Evolutionary conservation across 1,284 basidiomycete genomes (phyloP).

Genomic region (Agroathelia rolfsii): DNA sequence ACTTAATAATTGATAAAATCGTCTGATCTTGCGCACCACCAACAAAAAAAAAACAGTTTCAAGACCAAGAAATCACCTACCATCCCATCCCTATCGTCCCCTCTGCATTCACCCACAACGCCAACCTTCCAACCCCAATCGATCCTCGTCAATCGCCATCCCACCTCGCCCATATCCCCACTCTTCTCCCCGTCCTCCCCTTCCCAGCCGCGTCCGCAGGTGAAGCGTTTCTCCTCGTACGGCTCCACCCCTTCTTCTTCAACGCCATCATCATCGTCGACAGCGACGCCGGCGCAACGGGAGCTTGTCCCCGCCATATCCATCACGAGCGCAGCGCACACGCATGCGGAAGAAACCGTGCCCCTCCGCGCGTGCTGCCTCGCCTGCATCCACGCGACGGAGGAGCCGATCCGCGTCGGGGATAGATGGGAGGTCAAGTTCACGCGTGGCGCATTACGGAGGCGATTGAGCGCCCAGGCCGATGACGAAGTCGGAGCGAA

Average conservation of each 20-base stretch:
- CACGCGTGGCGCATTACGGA: conserved; percentile 45
- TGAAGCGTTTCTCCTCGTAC: background rate
- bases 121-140: conserved; percentile 21
- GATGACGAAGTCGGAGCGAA: conserved; percentile 15
- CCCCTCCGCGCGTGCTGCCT: conserved; percentile 52
- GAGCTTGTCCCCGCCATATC: conserved; percentile 10
- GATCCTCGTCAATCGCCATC: conserved; percentile 27
- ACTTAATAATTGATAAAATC: conserved; percentile 1
- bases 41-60: conserved; percentile 22
- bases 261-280: conserved; percentile 2
- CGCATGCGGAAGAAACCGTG: no score
- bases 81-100: conserved; percentile 26
- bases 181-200: conserved; percentile 16
- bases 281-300: conserved; percentile 8
- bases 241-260: conserved; percentile 7
- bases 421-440: conserved; percentile 50
- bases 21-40: conserved; percentile 25
- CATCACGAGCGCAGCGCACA: conserved; percentile 18
- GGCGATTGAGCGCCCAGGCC: conserved; percentile 42
- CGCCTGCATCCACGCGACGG: conserved; percentile 39
- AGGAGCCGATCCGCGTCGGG: conserved; percentile 35
- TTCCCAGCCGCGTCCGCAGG: background rate
- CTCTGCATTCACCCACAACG: conserved; percentile 31
- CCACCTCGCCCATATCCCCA: conserved; percentile 31
- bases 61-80: conserved; percentile 19